Evolutionary conservation across 179 eudicot species (phyloP).

Genomic region (Pouteria campechiana): DNA sequence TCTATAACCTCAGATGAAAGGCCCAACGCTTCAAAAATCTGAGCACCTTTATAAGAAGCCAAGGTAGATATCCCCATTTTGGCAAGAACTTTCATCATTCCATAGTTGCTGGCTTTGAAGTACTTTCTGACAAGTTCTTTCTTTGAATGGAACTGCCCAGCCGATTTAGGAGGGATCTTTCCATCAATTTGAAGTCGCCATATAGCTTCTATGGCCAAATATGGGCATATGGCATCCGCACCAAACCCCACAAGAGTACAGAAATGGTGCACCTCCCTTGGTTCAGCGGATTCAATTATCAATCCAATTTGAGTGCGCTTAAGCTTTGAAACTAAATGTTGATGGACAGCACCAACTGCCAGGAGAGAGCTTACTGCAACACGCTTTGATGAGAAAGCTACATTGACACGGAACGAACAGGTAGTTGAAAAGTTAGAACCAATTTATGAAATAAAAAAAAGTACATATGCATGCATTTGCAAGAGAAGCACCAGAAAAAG

Average conservation of each 20-base stretch:
- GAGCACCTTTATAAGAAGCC: constrained; percentile 99
- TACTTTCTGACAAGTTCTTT: constrained; percentile 74
- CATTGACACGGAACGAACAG: no score
- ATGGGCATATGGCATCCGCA: constrained; percentile 96
- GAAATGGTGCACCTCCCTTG: constrained; percentile 99
- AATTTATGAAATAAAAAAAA: no score
- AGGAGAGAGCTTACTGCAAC: constrained; percentile 90
- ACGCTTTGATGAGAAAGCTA: constrained; percentile 73
- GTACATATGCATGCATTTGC: no score
- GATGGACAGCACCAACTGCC: constrained; percentile 99
- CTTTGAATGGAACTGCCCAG: constrained; percentile 71
- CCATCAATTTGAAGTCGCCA: constrained; percentile 97
- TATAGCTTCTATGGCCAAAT: constrained; percentile 85
- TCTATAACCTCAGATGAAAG: constrained; percentile 90
- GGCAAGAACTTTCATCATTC: constrained; percentile 99
- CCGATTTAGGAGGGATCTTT: constrained; percentile 78
- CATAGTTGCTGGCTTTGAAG: constrained; percentile 85
- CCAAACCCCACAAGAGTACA: constrained; percentile 97
- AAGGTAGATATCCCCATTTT: constrained; percentile 99
- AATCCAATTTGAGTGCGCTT: constrained; percentile 86
- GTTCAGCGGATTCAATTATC: constrained; percentile 94
- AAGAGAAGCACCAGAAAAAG: no score
- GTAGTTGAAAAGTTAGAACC: no score
- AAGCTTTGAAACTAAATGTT: constrained; percentile 78
- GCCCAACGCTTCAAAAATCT: constrained; percentile 97